A percentile compares a stretch with the other conserved stretches of the same genome.
Conservation (phyloP, 208 protist genomes). For the Trypanosoma mega region DNA sequence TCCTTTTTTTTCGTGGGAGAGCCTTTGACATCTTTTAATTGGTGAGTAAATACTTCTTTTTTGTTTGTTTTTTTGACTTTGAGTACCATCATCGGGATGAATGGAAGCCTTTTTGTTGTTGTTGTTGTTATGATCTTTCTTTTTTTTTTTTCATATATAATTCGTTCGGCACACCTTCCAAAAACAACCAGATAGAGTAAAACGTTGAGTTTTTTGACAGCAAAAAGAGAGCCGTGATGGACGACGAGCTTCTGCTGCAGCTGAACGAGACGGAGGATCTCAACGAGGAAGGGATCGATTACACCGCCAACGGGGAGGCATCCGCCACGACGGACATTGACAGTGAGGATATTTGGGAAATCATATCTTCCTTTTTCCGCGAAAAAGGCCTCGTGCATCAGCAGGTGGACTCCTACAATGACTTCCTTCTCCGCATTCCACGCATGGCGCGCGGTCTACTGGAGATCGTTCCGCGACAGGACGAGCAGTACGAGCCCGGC, state of each 20-base stretch:
- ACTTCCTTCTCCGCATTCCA: constrained; percentile 93
- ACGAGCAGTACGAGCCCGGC: constrained; percentile 80
- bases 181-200: too few relatives aligned
- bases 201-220: too few relatives aligned
- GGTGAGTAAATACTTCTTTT: too few relatives aligned
- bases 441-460: constrained; percentile 77
- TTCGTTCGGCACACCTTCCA: too few relatives aligned
- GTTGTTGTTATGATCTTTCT: too few relatives aligned
- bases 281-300: constrained; percentile 24
- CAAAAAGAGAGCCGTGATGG: too few relatives aligned
- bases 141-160: too few relatives aligned
- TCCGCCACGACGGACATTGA: constrained; percentile 59
- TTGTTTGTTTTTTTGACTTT: too few relatives aligned
- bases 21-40: too few relatives aligned
- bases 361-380: constrained; percentile 98
- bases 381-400: constrained; percentile 98
- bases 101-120: too few relatives aligned
- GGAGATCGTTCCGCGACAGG: constrained; percentile 64
- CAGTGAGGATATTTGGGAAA: constrained; percentile 95
- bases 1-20: too few relatives aligned
- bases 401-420: constrained; percentile 99
- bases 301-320: neutral
- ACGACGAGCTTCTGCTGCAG: constrained; percentile 79
- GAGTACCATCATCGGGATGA: too few relatives aligned
- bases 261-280: constrained; percentile 59